Base-by-base conservation (phyloP, 352 stramenopile species). In the Phytophthora chlamydospora region DNA sequence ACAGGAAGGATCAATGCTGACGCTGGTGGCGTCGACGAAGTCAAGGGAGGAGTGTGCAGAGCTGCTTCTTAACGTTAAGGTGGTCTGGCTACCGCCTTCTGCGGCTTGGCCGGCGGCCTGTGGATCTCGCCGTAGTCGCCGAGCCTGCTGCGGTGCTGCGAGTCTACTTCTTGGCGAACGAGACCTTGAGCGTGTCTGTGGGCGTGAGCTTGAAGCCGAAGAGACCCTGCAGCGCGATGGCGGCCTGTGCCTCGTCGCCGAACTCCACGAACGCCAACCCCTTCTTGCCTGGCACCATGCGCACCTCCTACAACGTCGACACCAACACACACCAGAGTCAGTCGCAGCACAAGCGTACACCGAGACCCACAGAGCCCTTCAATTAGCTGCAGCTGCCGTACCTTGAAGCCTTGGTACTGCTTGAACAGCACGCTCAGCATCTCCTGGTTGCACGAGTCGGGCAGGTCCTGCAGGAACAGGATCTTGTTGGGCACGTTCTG, bases 261-360 rank as follows among this genome's bases (percentile, higher is more conserved):
- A 98, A 99, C 79, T 99, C 96, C 62, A 99, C 93, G 69, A 98
- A 99, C 49, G 94, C 97, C 49, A 98, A 74, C 6, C 95, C 94
- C 66, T 89, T 90, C 61, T 97, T 97, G 50, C 92, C 92, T 13
- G 92, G 92, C 41, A 98, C 90, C 81, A 98, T 97, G 35, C 96
- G 91, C 43, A 98, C 92, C 80, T 98, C 95, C 80, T 93, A 34
- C 54, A 53, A 13, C 21, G 21, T 24, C 21, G 19, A 27, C n/a
- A 63, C 33, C 16, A 34, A 21, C 35, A 61, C 4, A 56, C 7
- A 44, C 32, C 32, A 55, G 27, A 24, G 21, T 24, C 21, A 24
- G 21, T 24, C 21, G 24, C 16, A 39, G 14, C 32, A 41, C 1
- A n/a, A 38, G 7, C 33, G 1, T 42, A 29, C 45, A 51, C 13